Conservation (phyloP, 352 stramenopile species). For the Pythium periplocum region DNA sequence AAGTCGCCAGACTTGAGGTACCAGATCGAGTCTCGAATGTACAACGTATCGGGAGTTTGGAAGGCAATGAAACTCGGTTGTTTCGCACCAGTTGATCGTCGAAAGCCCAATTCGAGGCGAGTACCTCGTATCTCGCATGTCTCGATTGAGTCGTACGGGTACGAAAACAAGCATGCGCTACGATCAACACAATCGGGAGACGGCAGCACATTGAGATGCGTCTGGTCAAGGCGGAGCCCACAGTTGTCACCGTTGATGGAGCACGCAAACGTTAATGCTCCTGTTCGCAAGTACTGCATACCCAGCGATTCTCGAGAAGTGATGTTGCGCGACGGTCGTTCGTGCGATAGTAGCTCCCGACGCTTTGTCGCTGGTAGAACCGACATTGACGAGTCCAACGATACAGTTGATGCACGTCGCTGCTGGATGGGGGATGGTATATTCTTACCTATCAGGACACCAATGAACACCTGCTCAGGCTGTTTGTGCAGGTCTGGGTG, state of each 20-base stretch:
- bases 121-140: slow-evolving; percentile 31
- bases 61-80: slow-evolving; percentile 55
- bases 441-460: slow-evolving; percentile 54
- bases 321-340: slow-evolving; percentile 43
- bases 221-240: slow-evolving; percentile 42
- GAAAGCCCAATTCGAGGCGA: slow-evolving; percentile 52
- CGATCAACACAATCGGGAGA: slow-evolving; percentile 48
- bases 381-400: slow-evolving; percentile 5
- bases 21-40: slow-evolving; percentile 65
- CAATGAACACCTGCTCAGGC: slow-evolving; percentile 58
- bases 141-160: slow-evolving; percentile 51
- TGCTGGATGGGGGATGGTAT: slow-evolving; percentile 66
- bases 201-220: slow-evolving; percentile 50
- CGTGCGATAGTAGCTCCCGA: slow-evolving; percentile 45
- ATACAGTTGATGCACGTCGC: slow-evolving; percentile 23
- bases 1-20: slow-evolving; percentile 46
- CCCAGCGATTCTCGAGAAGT: slow-evolving; percentile 38
- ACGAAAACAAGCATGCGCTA: slow-evolving; percentile 68
- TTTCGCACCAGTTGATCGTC: slow-evolving; percentile 31
- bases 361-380: slow-evolving; percentile 29
- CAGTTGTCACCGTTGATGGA: slow-evolving; percentile 50
- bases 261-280: slow-evolving; percentile 50
- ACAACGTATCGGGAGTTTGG: slow-evolving; percentile 44
- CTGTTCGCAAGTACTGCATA: slow-evolving; percentile 46
- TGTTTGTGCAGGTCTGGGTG: slow-evolving; percentile 18